Evolutionary conservation across 208 protist species (phyloP), one percentile per base, ranked within the genome.

Genomic region (Acanthamoeba castellanii): DNA sequence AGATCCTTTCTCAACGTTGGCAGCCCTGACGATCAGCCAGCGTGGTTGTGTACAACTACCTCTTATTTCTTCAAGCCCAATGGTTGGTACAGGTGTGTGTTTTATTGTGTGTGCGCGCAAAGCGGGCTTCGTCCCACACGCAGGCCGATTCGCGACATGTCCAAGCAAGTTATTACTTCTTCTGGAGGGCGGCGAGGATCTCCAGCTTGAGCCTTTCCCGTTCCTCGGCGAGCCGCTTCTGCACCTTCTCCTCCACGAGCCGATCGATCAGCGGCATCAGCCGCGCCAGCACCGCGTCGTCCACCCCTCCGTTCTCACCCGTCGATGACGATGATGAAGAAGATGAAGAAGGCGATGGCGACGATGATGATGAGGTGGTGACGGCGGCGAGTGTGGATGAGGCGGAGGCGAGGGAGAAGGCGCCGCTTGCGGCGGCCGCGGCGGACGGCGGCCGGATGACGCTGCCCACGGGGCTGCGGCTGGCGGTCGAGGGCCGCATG

Each of bases 211-310:
- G 16, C 70, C 47, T 81, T 42, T 81, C 70, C n/a, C 70, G 70
- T 37, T 81, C 70, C 70, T 81, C 70, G n/a, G 70, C 70, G 70
- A 81, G 70, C 32, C 70, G 27, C 34, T 81, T 30, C 34, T 30
- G 30, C 70, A 81, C 70, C 34, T 81, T 81, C 32, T 81, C 70
- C 70, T 81, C 70, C n/a, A 81, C 70, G 70, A 81, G 22, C n/a
- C 32, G 22, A 45, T 81, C 70, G 70, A 81, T 81, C 30, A 81
- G 22, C 32, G 70, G 70, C 70, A 81, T 81, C 70, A 81, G n/a
- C n/a, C 34, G 70, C 70, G 70, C 70, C n/a, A 81, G 6, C 30
- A 81, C 8, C 32, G 16, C 61, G 7, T 68, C 61, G 18, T 20
- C 25, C 27, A n/a, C 27, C 61, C 25, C 61, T 4, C 18, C 61